Base-by-base conservation (phyloP, 208 protist genomes). In the Trypanosoma platydactyli region DNA sequence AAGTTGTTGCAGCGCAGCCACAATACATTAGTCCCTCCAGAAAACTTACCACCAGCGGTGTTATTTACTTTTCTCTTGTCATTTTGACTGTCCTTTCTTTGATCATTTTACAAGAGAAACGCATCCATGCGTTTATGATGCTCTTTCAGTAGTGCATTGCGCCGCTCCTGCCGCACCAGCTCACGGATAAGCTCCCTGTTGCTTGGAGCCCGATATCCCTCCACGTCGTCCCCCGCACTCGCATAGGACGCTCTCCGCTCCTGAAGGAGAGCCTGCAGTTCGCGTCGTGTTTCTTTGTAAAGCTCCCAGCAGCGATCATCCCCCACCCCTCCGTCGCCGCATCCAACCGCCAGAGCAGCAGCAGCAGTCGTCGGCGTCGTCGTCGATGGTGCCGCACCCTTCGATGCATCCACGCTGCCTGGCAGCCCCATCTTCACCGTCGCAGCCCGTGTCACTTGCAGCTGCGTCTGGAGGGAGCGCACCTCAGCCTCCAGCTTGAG, bases 121-220 rank as follows among this genome's bases (percentile, higher is more conserved):
- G 56, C 25, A 62, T 62, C 56, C 50, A 62, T 49, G 25, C 40
- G 56, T 62, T 22, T 7, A 22, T 49, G 11, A 7, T 41, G 56
- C n/a, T 62, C 56, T 20, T 49, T 18, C 4, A 62, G 20, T 15
- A 62, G 11, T 38, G 25, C 40, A 62, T 46, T 62, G 5, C 30
- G 3, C 35, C 40, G 33, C 30, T 62, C 56, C 22, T 33, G 25
- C 20, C 40, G 15, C n/a, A 62, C 5, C 15, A 62, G 11, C 25
- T 62, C 40, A 51, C 56, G 56, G 18, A 62, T 62, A 6, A 27
- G 11, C 38, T 35, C 56, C 50, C 50, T 62, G 30, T 62, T 50
- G 6, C 20, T 49, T 30, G 3, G 3, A 49, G 25, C 6, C 11
- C 11, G 4, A 16, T 16, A 9, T 29, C 15, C 30, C 4, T 35